Evolutionary conservation across 2,329 filamentous ascomycete genomes (phyloP).

Genomic region (Fusarium sp.): DNA sequence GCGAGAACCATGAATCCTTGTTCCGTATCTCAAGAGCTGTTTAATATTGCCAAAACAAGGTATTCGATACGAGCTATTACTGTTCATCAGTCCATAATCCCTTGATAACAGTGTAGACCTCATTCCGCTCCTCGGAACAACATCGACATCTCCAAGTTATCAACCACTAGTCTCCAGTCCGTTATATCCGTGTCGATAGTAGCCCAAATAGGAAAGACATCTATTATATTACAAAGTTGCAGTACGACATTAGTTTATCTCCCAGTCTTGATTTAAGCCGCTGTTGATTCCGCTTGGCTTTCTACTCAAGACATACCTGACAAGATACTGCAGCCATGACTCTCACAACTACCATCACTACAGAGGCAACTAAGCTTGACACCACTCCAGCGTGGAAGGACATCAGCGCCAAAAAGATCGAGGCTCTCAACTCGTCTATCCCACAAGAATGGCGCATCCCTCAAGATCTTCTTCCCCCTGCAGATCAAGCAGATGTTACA

Average conservation of each 20-base stretch:
- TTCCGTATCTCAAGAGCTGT: background rate
- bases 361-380: conserved; percentile 15
- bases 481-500: conserved; percentile 62
- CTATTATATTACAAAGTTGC: conserved; percentile 1
- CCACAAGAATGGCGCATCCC: conserved; percentile 69
- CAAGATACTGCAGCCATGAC: conserved; percentile 8
- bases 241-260: background rate
- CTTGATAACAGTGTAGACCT: conserved; percentile 2
- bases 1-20: conserved; percentile 4
- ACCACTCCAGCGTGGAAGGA: conserved; percentile 30
- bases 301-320: background rate
- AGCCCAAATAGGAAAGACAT: conserved; percentile 20
- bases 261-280: conserved; percentile 16
- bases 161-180: conserved; percentile 8
- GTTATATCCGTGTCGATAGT: background rate
- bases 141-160: conserved; percentile 5
- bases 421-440: conserved; percentile 55
- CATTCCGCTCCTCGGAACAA: background rate
- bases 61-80: background rate
- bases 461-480: conserved; percentile 61
- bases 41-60: background rate
- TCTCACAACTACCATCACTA: conserved; percentile 19
- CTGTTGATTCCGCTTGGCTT: conserved; percentile 8
- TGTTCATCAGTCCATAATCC: conserved; percentile 6
- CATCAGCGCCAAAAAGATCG: conserved; percentile 29